phyloP scores from a whole-genome alignment of 2,329 filamentous ascomycete species.

The Fusarium sp. region DNA sequence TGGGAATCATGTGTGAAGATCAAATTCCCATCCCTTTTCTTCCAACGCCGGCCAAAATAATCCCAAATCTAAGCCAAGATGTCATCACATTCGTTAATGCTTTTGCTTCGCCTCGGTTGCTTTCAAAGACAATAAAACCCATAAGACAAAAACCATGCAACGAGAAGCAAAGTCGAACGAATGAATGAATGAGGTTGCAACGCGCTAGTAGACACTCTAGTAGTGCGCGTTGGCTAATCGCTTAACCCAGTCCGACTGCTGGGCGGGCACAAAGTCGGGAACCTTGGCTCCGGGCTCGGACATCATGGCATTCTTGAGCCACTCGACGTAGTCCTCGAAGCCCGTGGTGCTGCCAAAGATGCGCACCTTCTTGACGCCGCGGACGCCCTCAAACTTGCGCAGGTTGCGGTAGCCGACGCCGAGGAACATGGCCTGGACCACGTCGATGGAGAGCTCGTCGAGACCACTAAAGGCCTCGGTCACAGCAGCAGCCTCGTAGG shows the following conservation, averaged over 20 bases:
- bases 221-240: constrained; percentile 45
- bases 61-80: constrained; percentile 24
- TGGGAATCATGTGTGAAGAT: constrained; percentile 14
- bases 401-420: constrained; percentile 57
- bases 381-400: constrained; percentile 59
- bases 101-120: constrained; percentile 24
- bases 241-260: constrained; percentile 42
- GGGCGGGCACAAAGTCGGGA: constrained; percentile 40
- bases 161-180: constrained; percentile 5
- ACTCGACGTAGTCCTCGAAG: constrained; percentile 60
- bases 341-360: constrained; percentile 58
- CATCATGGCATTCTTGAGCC: constrained; percentile 59
- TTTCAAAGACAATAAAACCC: not conserved
- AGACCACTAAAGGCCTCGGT: constrained; percentile 55
- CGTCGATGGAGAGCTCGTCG: constrained; percentile 59
- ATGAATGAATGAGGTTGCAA: not conserved
- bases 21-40: constrained; percentile 7
- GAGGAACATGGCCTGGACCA: constrained; percentile 58
- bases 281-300: constrained; percentile 42
- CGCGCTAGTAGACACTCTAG: constrained; percentile 15
- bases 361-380: constrained; percentile 56
- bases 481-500: constrained; percentile 51
- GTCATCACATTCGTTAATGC: constrained; percentile 31
- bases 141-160: not conserved
- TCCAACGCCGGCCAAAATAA: constrained; percentile 16